Evolutionary conservation across 768 basidiomycete genomes (phyloP), one percentile per base, ranked within the genome.

Genomic region (Hygrocybe coccinea): DNA sequence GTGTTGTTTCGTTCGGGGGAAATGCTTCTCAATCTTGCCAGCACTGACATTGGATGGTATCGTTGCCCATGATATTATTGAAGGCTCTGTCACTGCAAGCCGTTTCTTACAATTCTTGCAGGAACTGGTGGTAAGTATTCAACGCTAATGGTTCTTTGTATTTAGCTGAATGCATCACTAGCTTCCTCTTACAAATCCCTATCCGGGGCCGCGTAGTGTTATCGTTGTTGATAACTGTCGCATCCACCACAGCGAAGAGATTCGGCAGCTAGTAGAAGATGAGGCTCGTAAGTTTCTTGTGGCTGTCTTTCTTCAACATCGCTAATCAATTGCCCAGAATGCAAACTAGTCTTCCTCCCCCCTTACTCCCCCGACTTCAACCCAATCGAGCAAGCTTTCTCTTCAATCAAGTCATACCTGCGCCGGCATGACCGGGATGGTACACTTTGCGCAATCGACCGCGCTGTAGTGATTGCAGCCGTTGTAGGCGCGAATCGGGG

Each of bases 211-310:
- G 1, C 54, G 60, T 2, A 76, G 75, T 56, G 65, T 75, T 11
- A 60, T 76, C n/a, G 63, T 77, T 1, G 57, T 76, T 19, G 71
- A 77, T 57, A 77, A 76, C 57, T 75, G 72, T 34, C 47, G 62
- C 2, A 77, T 76, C 21, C 74, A 77, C 49, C 69, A 76, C 38
- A 64, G 67, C 37, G 65, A 70, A 19, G 68, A 73, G 0, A 56
- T 76, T 12, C 58, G 64, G 1, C 44, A 54, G 2, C 47, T 74
- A 17, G 65, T 74, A 17, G 65, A 62, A 39, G 67, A 55, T 43
- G 63, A 67, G 50, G 67, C 66, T 44, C 48, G 65, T 65, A 35
- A 2, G 60, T 59, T 56, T 57, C 4, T 19, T 24, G 15, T 14
- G 25, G 17, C 5, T 44, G 29, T 14, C 24, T 5, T 25, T 39